phyloP scores from a whole-genome alignment of 805 yeast genomes.

The Kregervanrija delftensis region DNA sequence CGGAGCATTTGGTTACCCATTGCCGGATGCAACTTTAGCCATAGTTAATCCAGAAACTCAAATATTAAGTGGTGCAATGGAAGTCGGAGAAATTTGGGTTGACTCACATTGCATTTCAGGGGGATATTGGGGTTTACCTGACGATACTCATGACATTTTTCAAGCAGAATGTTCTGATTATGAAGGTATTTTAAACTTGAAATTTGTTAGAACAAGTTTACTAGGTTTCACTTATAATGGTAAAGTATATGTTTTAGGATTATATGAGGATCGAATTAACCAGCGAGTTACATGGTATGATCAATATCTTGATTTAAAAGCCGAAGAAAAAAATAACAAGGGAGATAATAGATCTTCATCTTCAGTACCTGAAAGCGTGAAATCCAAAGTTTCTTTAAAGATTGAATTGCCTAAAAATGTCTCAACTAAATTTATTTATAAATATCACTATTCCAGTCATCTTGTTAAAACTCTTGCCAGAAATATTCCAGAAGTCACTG shows the following conservation, averaged over 20 bases:
- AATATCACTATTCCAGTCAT: conserved; percentile 84
- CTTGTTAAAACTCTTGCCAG: conserved; percentile 77
- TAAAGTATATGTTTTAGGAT: conserved; percentile 79
- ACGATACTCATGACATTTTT: conserved; percentile 66
- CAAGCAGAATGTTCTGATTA: conserved; percentile 76
- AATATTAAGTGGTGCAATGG: conserved; percentile 62
- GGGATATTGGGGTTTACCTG: conserved; percentile 71
- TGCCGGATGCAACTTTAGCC: conserved; percentile 91
- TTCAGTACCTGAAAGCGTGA: too few relatives aligned
- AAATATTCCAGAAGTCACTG: conserved; percentile 73
- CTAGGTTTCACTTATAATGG: conserved; percentile 86
- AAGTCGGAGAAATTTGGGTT: conserved; percentile 97
- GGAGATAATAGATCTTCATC: background rate
- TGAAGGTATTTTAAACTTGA: conserved; percentile 62
- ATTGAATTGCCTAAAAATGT: conserved; percentile 5
- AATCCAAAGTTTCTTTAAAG: background rate
- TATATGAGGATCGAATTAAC: conserved; percentile 85
- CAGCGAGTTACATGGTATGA: conserved; percentile 68
- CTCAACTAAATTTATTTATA: conserved; percentile 18
- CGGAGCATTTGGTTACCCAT: conserved; percentile 89
- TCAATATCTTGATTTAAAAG: conserved; percentile 28
- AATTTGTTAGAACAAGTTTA: conserved; percentile 83
- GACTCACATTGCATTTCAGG: conserved; percentile 88
- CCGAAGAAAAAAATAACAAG: conserved; percentile 2
- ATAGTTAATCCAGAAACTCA: conserved; percentile 91